Evolutionary conservation across 176 grass and related monocot genomes (phyloP).

Genomic region (Alloteropsis semialata): DNA sequence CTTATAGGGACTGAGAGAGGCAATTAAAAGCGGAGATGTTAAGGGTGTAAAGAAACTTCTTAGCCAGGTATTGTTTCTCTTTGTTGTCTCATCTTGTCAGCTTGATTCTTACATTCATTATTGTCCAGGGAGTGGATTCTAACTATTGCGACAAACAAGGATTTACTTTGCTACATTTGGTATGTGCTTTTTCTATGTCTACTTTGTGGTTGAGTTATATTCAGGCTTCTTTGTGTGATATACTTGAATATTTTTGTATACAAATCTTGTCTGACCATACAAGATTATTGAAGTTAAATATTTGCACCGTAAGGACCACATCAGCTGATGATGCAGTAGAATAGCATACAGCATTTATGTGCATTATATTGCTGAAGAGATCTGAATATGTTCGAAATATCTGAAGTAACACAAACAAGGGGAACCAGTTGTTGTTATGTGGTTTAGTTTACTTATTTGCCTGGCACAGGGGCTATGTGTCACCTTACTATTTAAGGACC

Average conservation of each 20-base stretch:
- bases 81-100: slow-evolving; percentile 21
- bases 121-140: slow-evolving; percentile 80
- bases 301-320: not conserved
- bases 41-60: slow-evolving; percentile 81
- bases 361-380: not conserved
- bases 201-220: slow-evolving; percentile 29
- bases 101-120: slow-evolving; percentile 30
- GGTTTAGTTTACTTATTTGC: slow-evolving; percentile 18
- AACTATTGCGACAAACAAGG: slow-evolving; percentile 98
- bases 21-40: slow-evolving; percentile 85
- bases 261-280: not conserved
- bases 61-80: slow-evolving; percentile 55
- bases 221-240: not conserved
- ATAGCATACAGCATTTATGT: not conserved
- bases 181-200: slow-evolving; percentile 36
- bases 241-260: not conserved
- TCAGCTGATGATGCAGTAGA: not conserved
- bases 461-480: not conserved
- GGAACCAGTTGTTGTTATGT: not conserved
- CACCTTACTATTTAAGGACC: not conserved
- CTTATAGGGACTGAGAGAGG: slow-evolving; percentile 90
- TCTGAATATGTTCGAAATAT: not conserved
- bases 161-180: slow-evolving; percentile 93
- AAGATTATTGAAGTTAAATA: not conserved
- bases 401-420: not conserved